Conservation (phyloP, 2,329 filamentous ascomycete species). For the Fusarium sp. region DNA sequence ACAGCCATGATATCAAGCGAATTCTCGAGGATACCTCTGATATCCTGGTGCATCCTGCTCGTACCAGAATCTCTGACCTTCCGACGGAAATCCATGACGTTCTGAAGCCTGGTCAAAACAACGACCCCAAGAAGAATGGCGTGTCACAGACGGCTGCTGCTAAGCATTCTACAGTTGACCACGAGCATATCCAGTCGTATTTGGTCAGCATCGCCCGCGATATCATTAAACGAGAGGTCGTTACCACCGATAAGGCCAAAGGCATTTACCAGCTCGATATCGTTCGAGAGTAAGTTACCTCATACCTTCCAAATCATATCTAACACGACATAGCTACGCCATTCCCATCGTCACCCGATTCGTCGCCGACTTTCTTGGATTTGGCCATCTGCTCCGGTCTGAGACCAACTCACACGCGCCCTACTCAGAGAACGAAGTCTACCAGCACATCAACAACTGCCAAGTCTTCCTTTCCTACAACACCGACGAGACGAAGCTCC, state of each 20-base stretch:
- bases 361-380: conserved; percentile 43
- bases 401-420: conserved; percentile 4
- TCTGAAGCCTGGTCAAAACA: neutral
- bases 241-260: neutral
- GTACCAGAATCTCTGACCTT: conserved; percentile 2
- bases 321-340: conserved; percentile 7
- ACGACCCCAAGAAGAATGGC: neutral
- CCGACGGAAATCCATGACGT: conserved; percentile 1
- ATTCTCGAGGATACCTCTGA: conserved; percentile 1
- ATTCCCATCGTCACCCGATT: conserved; percentile 39
- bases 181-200: conserved; percentile 1
- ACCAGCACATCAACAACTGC: conserved; percentile 45
- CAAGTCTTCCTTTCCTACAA: conserved; percentile 42
- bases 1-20: neutral
- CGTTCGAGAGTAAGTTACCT: conserved; percentile 20
- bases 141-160: neutral
- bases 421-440: conserved; percentile 40
- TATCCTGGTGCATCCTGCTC: conserved; percentile 8
- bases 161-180: neutral
- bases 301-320: neutral
- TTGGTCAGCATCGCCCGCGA: neutral
- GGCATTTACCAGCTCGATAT: conserved; percentile 35
- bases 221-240: conserved; percentile 6
- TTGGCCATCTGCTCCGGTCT: conserved; percentile 21
- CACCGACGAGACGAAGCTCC: conserved; percentile 40